These are phyloP conservation scores for Crithidia bombi DNA, from an alignment of 208 protist species.

Conservation along the genomic window DNA sequence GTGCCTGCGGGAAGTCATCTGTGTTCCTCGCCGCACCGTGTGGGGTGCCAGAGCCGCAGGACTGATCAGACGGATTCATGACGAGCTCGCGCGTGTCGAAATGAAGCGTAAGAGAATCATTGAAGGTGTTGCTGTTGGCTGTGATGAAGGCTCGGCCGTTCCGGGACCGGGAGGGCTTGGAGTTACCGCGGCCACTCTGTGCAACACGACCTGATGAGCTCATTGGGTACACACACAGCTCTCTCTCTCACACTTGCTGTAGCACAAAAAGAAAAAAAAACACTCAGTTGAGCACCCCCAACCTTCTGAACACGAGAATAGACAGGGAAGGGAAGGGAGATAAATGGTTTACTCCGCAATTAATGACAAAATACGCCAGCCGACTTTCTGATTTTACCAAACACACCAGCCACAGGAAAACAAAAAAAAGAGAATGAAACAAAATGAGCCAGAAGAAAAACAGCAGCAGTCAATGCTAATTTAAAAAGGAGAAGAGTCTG, in stretches of 20 bases:
- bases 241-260: background rate
- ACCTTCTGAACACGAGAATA: background rate
- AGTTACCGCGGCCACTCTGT: background rate
- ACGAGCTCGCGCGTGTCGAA: slow-evolving; percentile 5
- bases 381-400: background rate
- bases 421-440: background rate
- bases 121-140: background rate
- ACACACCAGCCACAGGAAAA: background rate
- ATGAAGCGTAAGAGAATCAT: slow-evolving; percentile 3
- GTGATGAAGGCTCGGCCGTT: background rate
- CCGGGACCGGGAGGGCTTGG: background rate
- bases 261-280: background rate
- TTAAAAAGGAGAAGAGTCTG: background rate
- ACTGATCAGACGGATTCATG: background rate
- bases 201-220: background rate
- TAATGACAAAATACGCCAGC: background rate
- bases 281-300: too few relatives aligned
- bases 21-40: background rate
- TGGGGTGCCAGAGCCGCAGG: background rate
- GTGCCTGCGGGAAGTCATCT: slow-evolving; percentile 1
- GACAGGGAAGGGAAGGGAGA: too few relatives aligned
- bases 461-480: background rate
- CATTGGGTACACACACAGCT: background rate
- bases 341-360: background rate
- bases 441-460: background rate